These are phyloP conservation scores for Leptographium wingfieldii DNA, from an alignment of 2,329 filamentous ascomycete species.

Conservation along the genomic window DNA sequence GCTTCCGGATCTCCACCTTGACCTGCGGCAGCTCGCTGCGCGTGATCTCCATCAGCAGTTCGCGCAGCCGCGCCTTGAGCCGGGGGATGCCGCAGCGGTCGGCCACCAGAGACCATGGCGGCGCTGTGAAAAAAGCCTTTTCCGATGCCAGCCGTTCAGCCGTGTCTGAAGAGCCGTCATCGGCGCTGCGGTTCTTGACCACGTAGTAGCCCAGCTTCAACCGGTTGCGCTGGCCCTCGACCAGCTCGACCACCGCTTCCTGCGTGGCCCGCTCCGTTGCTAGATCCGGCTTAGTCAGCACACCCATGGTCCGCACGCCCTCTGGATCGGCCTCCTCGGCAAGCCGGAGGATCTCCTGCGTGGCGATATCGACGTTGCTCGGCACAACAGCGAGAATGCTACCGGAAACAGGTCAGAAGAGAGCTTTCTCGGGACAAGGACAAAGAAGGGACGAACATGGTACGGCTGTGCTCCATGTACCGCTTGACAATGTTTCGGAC, in stretches of 20 bases:
- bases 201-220: slow-evolving; percentile 35
- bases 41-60: slow-evolving; percentile 27
- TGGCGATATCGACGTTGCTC: slow-evolving; percentile 25
- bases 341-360: slow-evolving; percentile 25
- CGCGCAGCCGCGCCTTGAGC: slow-evolving; percentile 22
- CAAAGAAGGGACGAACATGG: slow-evolving; percentile 23
- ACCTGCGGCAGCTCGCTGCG: slow-evolving; percentile 26
- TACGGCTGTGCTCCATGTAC: slow-evolving; percentile 33
- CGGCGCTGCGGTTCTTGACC: slow-evolving; percentile 33
- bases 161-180: slow-evolving; percentile 23
- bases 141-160: slow-evolving; percentile 22
- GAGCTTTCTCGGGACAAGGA: neutral
- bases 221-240: slow-evolving; percentile 25
- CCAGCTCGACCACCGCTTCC: slow-evolving; percentile 26
- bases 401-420: neutral
- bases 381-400: slow-evolving; percentile 32
- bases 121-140: slow-evolving; percentile 22
- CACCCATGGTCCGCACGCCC: slow-evolving; percentile 30
- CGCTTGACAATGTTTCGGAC: slow-evolving; percentile 33
- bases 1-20: slow-evolving; percentile 16
- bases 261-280: slow-evolving; percentile 28
- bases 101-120: slow-evolving; percentile 22
- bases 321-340: slow-evolving; percentile 25
- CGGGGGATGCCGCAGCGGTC: slow-evolving; percentile 21
- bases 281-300: slow-evolving; percentile 49